A percentile compares a stretch with the other conserved stretches of the same genome.
phyloP scores from a whole-genome alignment of 768 basidiomycete species.

The Clavaria fumosa region DNA sequence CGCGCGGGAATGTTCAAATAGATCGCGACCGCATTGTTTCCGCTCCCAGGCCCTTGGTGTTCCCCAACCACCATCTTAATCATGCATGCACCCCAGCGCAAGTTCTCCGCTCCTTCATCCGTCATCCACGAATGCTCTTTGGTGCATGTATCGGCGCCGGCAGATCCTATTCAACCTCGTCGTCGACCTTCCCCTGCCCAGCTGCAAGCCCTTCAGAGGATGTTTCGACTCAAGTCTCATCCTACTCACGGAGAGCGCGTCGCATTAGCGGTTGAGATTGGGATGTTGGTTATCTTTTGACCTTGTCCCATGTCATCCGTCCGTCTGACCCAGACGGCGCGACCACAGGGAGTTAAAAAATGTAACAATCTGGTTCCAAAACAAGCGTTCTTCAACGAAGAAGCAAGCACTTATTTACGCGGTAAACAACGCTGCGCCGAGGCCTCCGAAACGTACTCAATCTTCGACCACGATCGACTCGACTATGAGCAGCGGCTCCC shows the following conservation, averaged over 20 bases:
- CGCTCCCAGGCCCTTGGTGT: too few relatives aligned
- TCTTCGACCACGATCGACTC: neutral
- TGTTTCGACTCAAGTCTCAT: constrained; percentile 7
- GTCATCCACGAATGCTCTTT: too few relatives aligned
- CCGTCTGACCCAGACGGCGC: neutral
- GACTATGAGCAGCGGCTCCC: neutral
- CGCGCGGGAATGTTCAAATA: too few relatives aligned
- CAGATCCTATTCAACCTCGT: too few relatives aligned
- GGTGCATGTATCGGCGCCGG: too few relatives aligned
- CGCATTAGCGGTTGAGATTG: constrained; percentile 5
- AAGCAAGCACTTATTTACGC: constrained; percentile 6
- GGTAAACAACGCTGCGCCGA: constrained; percentile 2
- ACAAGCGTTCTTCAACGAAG: constrained; percentile 29
- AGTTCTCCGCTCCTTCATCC: too few relatives aligned
- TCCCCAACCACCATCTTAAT: too few relatives aligned
- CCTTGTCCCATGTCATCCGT: neutral
- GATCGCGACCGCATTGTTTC: too few relatives aligned
- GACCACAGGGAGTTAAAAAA: constrained; percentile 23
- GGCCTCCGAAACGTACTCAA: neutral
- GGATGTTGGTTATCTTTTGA: constrained; percentile 2
- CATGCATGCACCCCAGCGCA: too few relatives aligned
- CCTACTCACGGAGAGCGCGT: constrained; percentile 5
- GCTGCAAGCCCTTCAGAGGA: constrained; percentile 1
- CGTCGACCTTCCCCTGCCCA: constrained; percentile 3
- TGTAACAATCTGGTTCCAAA: constrained; percentile 41